A percentile compares a stretch with the other conserved stretches of the same genome.
These are phyloP conservation scores for Fusarium chaquense DNA, from an alignment of 2,329 filamentous ascomycete genomes.

Conservation along the genomic window DNA sequence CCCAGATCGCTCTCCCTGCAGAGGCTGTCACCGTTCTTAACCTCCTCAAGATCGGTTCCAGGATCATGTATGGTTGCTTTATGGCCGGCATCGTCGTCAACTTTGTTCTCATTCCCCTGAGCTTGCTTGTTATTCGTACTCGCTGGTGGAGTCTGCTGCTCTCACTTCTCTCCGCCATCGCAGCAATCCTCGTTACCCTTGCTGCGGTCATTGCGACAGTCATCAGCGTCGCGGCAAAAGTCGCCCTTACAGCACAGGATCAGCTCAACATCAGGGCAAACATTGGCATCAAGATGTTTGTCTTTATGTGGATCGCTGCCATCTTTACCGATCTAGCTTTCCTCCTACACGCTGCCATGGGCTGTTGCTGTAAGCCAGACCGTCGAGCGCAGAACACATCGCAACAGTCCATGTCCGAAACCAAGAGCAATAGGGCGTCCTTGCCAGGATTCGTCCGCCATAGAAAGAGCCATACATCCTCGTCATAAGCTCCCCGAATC, in stretches of 20 bases:
- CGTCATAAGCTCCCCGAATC: slow-evolving; percentile 11
- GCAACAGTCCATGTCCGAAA: slow-evolving; percentile 39
- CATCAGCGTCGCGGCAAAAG: slow-evolving; percentile 84
- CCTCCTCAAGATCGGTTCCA: slow-evolving; percentile 79
- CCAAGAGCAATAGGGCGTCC: slow-evolving; percentile 28
- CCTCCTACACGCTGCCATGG: slow-evolving; percentile 78
- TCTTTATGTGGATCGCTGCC: slow-evolving; percentile 88
- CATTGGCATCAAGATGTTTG: slow-evolving; percentile 81
- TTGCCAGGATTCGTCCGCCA: slow-evolving; percentile 50
- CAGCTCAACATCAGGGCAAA: slow-evolving; percentile 81
- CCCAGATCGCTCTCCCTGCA: slow-evolving; percentile 83
- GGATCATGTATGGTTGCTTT: slow-evolving; percentile 93
- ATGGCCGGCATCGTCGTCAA: slow-evolving; percentile 76
- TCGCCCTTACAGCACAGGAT: slow-evolving; percentile 77
- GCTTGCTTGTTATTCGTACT: slow-evolving; percentile 67
- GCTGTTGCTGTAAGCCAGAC: slow-evolving; percentile 74
- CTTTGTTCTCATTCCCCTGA: slow-evolving; percentile 77
- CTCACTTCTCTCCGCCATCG: slow-evolving; percentile 74
- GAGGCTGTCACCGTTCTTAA: slow-evolving; percentile 79
- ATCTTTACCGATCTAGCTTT: slow-evolving; percentile 76
- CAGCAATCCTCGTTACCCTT: slow-evolving; percentile 74
- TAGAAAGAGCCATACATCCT: slow-evolving; percentile 42
- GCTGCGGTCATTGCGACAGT: slow-evolving; percentile 82
- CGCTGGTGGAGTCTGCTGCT: slow-evolving; percentile 76
- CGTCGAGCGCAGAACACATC: slow-evolving; percentile 22